Evolutionary conservation across 2,329 filamentous ascomycete genomes (phyloP).

Genomic region (Cladorrhinum sp.): DNA sequence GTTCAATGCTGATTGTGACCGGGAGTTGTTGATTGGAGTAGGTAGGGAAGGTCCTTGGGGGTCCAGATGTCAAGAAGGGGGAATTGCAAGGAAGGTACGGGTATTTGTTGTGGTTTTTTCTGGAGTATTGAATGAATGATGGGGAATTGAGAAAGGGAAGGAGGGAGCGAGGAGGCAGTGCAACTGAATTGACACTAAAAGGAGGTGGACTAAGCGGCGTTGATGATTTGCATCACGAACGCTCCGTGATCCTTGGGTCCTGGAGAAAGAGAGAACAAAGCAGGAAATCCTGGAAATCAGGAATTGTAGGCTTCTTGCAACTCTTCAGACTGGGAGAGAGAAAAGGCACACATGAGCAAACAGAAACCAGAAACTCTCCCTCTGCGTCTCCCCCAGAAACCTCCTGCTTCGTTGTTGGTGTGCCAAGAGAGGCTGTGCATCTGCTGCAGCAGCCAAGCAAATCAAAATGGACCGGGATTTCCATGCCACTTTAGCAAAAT

Average conservation of each 20-base stretch:
- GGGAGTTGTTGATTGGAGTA: background rate
- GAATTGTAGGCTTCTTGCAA: background rate
- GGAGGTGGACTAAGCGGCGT: background rate
- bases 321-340: background rate
- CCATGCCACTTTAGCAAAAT: slow-evolving; percentile 6
- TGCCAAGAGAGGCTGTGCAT: slow-evolving; percentile 8
- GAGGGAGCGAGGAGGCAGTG: background rate
- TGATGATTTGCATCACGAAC: background rate
- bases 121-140: background rate
- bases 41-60: slow-evolving; percentile 1
- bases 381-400: background rate
- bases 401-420: slow-evolving; percentile 1
- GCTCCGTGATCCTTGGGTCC: no score
- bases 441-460: background rate
- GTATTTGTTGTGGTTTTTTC: no score
- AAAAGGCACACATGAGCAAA: background rate
- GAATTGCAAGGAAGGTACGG: background rate
- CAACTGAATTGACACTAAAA: background rate
- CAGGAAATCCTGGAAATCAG: background rate
- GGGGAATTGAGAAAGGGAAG: background rate
- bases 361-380: no score
- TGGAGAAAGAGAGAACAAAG: background rate
- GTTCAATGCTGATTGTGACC: background rate
- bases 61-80: background rate
- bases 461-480: slow-evolving; percentile 6